phyloP scores from a whole-genome alignment of 306 rosid species.

The Parietaria judaica region DNA sequence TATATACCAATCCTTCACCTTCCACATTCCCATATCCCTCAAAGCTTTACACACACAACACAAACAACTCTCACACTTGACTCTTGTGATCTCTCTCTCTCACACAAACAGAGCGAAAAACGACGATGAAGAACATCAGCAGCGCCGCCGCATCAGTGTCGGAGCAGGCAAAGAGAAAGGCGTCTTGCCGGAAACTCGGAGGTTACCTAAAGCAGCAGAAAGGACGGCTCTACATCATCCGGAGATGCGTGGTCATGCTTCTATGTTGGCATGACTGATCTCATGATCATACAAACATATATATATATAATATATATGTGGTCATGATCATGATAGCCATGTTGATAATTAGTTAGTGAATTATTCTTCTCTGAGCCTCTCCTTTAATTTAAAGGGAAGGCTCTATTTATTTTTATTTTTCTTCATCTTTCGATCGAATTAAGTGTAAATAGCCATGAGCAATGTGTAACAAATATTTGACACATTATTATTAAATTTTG shows the following conservation, averaged over 20 bases:
- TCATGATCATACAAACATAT: neutral
- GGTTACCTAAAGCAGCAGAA: constrained; percentile 69
- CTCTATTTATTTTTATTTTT: neutral
- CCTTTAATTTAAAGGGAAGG: neutral
- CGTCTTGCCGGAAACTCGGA: constrained; percentile 54
- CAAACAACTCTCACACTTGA: neutral
- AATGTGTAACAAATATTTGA: neutral
- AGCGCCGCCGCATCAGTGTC: neutral
- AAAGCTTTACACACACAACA: neutral
- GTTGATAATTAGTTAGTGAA: too few relatives aligned
- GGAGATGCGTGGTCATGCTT: constrained; percentile 84
- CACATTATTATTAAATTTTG: neutral
- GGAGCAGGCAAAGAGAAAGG: constrained; percentile 41
- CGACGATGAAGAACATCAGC: constrained; percentile 8
- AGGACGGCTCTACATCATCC: constrained; percentile 72
- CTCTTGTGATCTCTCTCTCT: neutral
- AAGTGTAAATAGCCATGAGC: constrained; percentile 14
- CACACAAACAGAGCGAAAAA: neutral
- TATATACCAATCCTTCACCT: constrained; percentile 18
- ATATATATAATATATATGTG: neutral
- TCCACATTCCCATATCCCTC: neutral
- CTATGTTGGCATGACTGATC: constrained; percentile 76
- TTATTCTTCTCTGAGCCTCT: neutral
- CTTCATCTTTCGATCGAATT: constrained; percentile 5
- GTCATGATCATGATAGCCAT: neutral